Conservation (phyloP, 2,329 filamentous ascomycete genomes). For the Leptosphaerulina australis region DNA sequence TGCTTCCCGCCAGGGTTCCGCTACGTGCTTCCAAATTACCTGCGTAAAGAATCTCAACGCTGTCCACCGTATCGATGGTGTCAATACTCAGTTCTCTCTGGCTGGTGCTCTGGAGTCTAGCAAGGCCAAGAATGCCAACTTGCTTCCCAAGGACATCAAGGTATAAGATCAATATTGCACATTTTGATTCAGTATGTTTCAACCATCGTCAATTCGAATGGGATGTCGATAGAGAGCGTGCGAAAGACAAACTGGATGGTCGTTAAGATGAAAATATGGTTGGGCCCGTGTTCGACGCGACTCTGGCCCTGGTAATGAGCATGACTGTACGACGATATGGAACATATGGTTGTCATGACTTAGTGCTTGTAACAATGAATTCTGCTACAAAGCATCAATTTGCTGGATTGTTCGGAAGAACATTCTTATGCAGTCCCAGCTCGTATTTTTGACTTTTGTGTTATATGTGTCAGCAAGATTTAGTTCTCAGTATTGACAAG, state of each 20-base stretch:
- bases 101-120: conserved; percentile 65
- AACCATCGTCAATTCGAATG: neutral
- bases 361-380: conserved; percentile 15
- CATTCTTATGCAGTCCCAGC: neutral
- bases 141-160: conserved; percentile 19
- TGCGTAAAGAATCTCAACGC: conserved; percentile 91
- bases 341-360: conserved; percentile 13
- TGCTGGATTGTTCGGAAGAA: too few relatives aligned
- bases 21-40: conserved; percentile 86
- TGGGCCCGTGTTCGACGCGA: neutral
- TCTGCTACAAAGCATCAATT: conserved; percentile 1
- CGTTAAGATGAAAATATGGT: conserved; percentile 5
- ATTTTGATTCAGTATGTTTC: too few relatives aligned
- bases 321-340: conserved; percentile 14
- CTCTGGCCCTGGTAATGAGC: conserved; percentile 1
- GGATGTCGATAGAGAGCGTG: neutral
- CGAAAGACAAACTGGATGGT: neutral
- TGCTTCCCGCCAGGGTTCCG: conserved; percentile 79
- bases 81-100: conserved; percentile 71
- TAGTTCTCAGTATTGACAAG: too few relatives aligned
- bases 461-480: too few relatives aligned
- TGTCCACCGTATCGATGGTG: conserved; percentile 78
- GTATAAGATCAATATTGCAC: too few relatives aligned
- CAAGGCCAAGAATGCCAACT: conserved; percentile 42
- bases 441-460: too few relatives aligned